Percentiles rank a stretch among this genome's conserved stretches.
phyloP scores from a whole-genome alignment of 768 basidiomycete genomes.

The Psilocybe tampanensis region DNA sequence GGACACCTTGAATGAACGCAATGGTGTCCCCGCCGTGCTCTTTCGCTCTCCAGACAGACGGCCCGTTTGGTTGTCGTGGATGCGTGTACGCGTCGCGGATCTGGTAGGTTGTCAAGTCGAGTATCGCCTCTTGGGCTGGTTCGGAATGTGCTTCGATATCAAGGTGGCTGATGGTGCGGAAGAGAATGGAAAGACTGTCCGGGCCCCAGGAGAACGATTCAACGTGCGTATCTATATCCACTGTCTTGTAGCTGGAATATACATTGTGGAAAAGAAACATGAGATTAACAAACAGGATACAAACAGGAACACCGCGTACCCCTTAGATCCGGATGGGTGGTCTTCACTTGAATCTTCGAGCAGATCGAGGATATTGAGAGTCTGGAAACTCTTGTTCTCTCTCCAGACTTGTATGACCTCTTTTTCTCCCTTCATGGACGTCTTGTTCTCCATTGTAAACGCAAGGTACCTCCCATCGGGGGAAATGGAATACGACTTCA shows the following conservation, averaged over 20 bases:
- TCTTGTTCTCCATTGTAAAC: conserved; percentile 3
- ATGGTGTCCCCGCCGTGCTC: neutral
- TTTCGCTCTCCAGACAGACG: conserved; percentile 7
- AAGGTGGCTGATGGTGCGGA: conserved; percentile 6
- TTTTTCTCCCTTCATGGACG: conserved; percentile 12
- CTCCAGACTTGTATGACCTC: conserved; percentile 11
- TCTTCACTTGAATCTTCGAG: neutral
- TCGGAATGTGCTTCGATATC: conserved; percentile 1
- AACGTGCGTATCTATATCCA: conserved; percentile 4
- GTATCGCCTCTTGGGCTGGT: conserved; percentile 1
- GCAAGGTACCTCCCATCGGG: conserved; percentile 10
- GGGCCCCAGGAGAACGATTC: conserved; percentile 14
- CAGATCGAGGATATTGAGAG: conserved; percentile 9
- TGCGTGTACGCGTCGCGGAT: neutral
- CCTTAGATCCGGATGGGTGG: neutral
- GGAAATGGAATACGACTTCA: conserved; percentile 8
- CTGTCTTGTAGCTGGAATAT: neutral
- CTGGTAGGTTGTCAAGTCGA: neutral
- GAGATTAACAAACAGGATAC: neutral
- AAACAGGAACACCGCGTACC: neutral
- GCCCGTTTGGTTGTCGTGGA: neutral
- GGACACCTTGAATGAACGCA: conserved; percentile 3
- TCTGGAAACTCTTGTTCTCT: conserved; percentile 7
- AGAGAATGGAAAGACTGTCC: conserved; percentile 8
- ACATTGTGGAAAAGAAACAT: neutral